A percentile compares a stretch with the other conserved stretches of the same genome.
phyloP scores from a whole-genome alignment of 192 early-diverging fungal genomes.

The Gaertneriomyces semiglobifer region DNA sequence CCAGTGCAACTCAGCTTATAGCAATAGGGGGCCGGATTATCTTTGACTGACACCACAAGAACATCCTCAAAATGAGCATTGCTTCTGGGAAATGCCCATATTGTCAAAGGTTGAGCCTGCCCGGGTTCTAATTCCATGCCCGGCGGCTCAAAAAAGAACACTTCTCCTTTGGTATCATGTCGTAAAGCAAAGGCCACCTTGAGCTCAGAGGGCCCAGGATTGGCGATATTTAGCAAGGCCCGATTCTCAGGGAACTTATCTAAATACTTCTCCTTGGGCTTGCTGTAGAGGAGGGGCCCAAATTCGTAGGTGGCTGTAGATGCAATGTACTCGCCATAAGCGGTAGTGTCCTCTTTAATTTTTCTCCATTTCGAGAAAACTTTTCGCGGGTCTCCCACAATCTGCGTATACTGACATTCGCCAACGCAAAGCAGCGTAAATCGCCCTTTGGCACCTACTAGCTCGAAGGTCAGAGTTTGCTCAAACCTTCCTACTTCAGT shows the following conservation, averaged over 20 bases:
- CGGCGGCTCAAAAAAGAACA: constrained; percentile 59
- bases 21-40: constrained; percentile 61
- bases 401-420: constrained; percentile 47
- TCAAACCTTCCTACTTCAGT: constrained; percentile 52
- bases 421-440: constrained; percentile 46
- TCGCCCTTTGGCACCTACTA: constrained; percentile 38
- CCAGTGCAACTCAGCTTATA: constrained; percentile 56
- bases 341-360: constrained; percentile 45
- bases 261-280: constrained; percentile 58
- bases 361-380: constrained; percentile 51
- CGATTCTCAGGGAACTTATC: constrained; percentile 57
- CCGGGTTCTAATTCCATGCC: constrained; percentile 45
- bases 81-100: constrained; percentile 56
- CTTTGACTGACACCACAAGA: constrained; percentile 57
- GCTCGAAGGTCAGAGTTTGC: constrained; percentile 47
- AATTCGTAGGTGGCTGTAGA: constrained; percentile 52
- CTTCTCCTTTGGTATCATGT: constrained; percentile 54
- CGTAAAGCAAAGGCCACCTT: constrained; percentile 47
- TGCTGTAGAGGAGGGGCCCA: constrained; percentile 58
- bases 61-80: constrained; percentile 50
- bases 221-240: constrained; percentile 48
- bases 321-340: constrained; percentile 50
- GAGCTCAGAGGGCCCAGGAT: constrained; percentile 43
- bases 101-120: constrained; percentile 37
- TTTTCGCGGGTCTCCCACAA: constrained; percentile 44